Percentiles rank a stretch among this genome's conserved stretches.
phyloP scores from a whole-genome alignment of 345 rosid species.

The Eucalyptus curtisii region DNA sequence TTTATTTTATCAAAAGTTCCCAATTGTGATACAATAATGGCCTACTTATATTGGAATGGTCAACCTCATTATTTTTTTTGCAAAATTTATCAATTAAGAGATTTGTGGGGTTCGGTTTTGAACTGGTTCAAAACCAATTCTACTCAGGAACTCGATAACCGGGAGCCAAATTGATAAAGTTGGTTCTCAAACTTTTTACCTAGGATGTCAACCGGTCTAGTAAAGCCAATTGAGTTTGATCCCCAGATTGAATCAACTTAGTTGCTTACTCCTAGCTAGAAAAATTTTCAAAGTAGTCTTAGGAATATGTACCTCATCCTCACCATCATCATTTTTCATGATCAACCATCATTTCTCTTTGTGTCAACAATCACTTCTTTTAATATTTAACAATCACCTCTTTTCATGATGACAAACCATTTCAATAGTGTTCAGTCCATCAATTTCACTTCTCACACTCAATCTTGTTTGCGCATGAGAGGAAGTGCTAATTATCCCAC shows the following conservation, averaged over 20 bases:
- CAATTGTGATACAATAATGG: background rate
- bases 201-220: background rate
- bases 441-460: background rate
- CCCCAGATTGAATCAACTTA: background rate
- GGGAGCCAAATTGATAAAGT: background rate
- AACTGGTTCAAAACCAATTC: background rate
- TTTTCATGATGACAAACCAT: background rate
- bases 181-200: background rate
- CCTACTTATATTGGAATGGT: background rate
- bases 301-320: background rate
- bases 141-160: background rate
- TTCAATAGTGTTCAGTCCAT: background rate
- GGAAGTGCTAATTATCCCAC: background rate
- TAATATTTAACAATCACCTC: background rate
- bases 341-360: background rate
- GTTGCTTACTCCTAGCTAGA: background rate
- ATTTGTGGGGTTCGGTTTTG: background rate
- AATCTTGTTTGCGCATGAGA: background rate
- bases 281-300: background rate
- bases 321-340: background rate
- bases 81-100: background rate
- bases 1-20: background rate
- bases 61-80: background rate
- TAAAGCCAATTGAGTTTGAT: background rate
- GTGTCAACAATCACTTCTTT: background rate